Percentiles rank a stretch among this genome's conserved stretches.
Evolutionary conservation across 495 filamentous ascomycete species (phyloP).

Genomic region (Copromyces sp.): DNA sequence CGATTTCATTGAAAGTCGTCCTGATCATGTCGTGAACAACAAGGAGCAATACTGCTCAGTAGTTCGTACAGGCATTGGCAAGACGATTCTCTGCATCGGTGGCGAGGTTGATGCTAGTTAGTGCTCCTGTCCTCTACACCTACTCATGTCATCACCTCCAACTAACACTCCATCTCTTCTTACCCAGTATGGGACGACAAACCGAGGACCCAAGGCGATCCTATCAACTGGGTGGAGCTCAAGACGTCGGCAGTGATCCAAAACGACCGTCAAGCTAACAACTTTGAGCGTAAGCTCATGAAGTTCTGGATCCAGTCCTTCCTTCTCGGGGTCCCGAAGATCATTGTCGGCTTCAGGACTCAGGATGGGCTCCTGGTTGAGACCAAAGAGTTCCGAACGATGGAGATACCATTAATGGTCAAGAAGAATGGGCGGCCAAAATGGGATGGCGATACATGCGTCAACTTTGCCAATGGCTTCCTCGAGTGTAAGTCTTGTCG

Average conservation of each 20-base stretch:
- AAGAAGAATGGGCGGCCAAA: conserved; percentile 48
- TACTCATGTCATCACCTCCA: background rate
- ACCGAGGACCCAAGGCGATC: conserved; percentile 49
- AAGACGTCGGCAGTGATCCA: conserved; percentile 74
- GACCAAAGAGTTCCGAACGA: conserved; percentile 69
- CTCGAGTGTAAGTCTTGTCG: conserved; percentile 50
- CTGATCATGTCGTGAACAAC: conserved; percentile 65
- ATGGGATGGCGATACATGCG: conserved; percentile 87
- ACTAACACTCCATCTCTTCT: background rate
- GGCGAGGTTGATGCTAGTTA: conserved; percentile 88
- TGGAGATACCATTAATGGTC: conserved; percentile 62
- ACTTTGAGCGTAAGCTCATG: conserved; percentile 80
- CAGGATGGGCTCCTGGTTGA: conserved; percentile 58
- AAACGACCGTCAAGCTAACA: conserved; percentile 52
- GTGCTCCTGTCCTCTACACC: conserved; percentile 10
- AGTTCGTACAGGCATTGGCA: conserved; percentile 75
- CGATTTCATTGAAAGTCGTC: conserved; percentile 67
- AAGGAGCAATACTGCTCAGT: conserved; percentile 90
- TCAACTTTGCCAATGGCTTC: conserved; percentile 73
- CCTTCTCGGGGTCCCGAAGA: conserved; percentile 80
- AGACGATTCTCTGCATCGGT: conserved; percentile 61
- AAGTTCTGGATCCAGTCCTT: conserved; percentile 98
- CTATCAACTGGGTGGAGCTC: conserved; percentile 87
- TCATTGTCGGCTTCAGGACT: conserved; percentile 81
- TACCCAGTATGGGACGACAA: conserved; percentile 71